phyloP scores from a whole-genome alignment of 1,284 basidiomycete genomes.

The Apiotrichum laibachii region DNA sequence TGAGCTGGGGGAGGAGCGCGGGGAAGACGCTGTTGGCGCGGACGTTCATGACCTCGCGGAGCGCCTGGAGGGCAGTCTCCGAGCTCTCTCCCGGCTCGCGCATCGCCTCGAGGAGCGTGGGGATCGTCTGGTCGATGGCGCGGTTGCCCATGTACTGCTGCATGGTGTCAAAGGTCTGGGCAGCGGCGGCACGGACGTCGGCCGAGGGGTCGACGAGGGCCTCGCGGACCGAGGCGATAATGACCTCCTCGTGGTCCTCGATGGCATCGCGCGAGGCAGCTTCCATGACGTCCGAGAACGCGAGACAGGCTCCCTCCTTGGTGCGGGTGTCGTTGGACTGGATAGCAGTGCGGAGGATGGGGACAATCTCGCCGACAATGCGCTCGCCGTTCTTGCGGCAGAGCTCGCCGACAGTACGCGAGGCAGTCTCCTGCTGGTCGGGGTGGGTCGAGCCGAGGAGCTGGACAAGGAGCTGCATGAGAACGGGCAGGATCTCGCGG shows the following conservation, averaged over 20 bases:
- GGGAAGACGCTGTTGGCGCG: constrained; percentile 94
- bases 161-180: constrained; percentile 87
- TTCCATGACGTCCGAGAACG: constrained; percentile 84
- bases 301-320: constrained; percentile 84
- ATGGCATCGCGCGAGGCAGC: constrained; percentile 81
- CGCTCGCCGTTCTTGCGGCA: constrained; percentile 96
- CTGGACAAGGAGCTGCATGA: constrained; percentile 71
- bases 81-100: constrained; percentile 85
- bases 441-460: constrained; percentile 73
- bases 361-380: constrained; percentile 78
- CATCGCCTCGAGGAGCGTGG: constrained; percentile 88
- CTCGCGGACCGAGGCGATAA: constrained; percentile 78
- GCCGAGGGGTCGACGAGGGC: constrained; percentile 86
- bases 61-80: constrained; percentile 85
- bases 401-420: constrained; percentile 80
- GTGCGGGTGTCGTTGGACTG: constrained; percentile 69
- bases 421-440: constrained; percentile 92
- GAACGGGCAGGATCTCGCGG: constrained; percentile 87
- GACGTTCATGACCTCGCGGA: constrained; percentile 91
- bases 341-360: constrained; percentile 69
- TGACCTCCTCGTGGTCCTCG: constrained; percentile 85
- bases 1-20: constrained; percentile 91
- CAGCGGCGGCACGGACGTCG: constrained; percentile 86
- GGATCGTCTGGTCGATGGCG: constrained; percentile 95
- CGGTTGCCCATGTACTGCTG: constrained; percentile 81